Evolutionary conservation across 2,329 filamentous ascomycete genomes (phyloP), one percentile per base, ranked within the genome.

Genomic region (Arthrobotrys megalospora): DNA sequence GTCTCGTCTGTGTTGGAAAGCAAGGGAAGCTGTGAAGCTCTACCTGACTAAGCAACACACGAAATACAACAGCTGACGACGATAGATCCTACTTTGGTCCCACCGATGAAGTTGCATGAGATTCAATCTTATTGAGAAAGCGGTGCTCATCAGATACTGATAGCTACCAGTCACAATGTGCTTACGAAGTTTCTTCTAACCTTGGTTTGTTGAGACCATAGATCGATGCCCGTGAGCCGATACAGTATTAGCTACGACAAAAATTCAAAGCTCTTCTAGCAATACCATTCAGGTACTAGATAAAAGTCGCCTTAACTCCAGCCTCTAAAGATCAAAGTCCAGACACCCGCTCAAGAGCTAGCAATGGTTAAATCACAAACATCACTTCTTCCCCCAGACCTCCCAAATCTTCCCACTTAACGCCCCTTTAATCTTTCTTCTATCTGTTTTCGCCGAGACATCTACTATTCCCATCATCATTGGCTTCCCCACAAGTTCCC

Each of bases 351-450:
- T 28, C 10, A 60, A 43, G 19, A 24, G 19, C 16, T 8, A 60
- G 8, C 6, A 60, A 43, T 12, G 2, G 2, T 36, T 21, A 21
- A 28, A 21, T 21, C 16, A 43, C 5, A 43, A 28, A 38, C 14
- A 24, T 43, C 36, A 60, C 19, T 28, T 21, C 41, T 73, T 65
- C 7, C 89, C 90, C 92, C 92, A 94, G 50, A 93, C 87, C 81
- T 93, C 91, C 0, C 91, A 90, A 82, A 94, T 88, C 82, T 90
- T 91, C 80, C 88, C 87, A 82, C 92, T 93, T 64, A 94, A 82
- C 0, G 85, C 84, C 82, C 89, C 92, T 12, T 86, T 86, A 36
- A 94, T 87, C 84, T 91, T 93, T 85, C 91, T 93, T 79, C 89
- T 87, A 1, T 90, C 91, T 0, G 92, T 86, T 85, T 10, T 85